Conservation (phyloP, 2,329 filamentous ascomycete genomes). For the Endoconidiophora polonica region DNA sequence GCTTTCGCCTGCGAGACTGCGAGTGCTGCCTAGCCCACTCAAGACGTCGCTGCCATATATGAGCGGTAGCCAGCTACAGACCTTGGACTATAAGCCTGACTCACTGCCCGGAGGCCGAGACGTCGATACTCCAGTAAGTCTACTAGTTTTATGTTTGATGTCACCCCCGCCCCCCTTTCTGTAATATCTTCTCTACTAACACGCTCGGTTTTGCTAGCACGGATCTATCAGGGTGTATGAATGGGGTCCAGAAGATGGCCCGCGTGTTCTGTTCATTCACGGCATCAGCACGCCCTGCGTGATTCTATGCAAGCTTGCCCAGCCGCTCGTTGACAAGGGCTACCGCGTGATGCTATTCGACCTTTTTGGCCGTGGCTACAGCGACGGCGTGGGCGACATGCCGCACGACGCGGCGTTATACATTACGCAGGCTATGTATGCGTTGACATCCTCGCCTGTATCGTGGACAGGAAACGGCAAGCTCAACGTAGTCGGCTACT, state of each 20-base stretch:
- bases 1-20: slow-evolving; percentile 25
- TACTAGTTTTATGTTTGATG: slow-evolving; percentile 15
- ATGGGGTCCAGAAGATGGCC: slow-evolving; percentile 58
- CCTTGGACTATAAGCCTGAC: slow-evolving; percentile 45
- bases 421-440: slow-evolving; percentile 53
- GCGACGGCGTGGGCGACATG: slow-evolving; percentile 45
- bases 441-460: slow-evolving; percentile 51
- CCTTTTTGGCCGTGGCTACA: slow-evolving; percentile 53
- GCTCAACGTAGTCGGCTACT: slow-evolving; percentile 62
- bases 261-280: slow-evolving; percentile 62
- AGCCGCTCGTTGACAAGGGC: slow-evolving; percentile 47
- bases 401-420: slow-evolving; percentile 62
- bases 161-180: neutral
- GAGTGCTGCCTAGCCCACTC: slow-evolving; percentile 29
- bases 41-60: slow-evolving; percentile 24
- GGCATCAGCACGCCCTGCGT: slow-evolving; percentile 73
- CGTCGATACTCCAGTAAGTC: slow-evolving; percentile 43
- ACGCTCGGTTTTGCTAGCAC: slow-evolving; percentile 29
- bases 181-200: neutral
- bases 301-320: slow-evolving; percentile 50
- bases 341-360: slow-evolving; percentile 72
- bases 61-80: slow-evolving; percentile 22
- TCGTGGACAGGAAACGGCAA: slow-evolving; percentile 43
- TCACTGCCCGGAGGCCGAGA: slow-evolving; percentile 57
- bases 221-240: slow-evolving; percentile 67